These are phyloP conservation scores for Eurotiales sp. DNA, from an alignment of 2,329 filamentous ascomycete species.

Conservation along the genomic window DNA sequence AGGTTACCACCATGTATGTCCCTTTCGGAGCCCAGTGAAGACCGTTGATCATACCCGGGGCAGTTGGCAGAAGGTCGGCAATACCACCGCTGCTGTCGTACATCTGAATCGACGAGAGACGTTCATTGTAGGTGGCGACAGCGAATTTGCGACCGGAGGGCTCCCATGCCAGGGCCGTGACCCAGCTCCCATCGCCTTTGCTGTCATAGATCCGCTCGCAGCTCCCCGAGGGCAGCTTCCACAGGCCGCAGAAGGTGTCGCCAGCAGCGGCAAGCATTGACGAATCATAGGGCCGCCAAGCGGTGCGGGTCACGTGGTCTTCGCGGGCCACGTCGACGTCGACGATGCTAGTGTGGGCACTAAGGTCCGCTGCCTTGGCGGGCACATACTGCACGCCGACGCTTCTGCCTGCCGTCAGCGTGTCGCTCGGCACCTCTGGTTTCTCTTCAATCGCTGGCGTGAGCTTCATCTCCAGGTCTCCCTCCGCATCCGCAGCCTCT, in stretches of 20 bases:
- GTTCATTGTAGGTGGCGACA: conserved; percentile 43
- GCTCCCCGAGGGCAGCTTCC: conserved; percentile 33
- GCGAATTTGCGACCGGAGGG: conserved; percentile 42
- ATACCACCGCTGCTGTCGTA: conserved; percentile 42
- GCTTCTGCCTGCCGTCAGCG: conserved; percentile 43
- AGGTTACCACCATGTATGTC: conserved; percentile 39
- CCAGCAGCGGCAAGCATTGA: conserved; percentile 40
- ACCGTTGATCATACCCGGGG: conserved; percentile 42
- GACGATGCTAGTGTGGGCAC: conserved; percentile 41
- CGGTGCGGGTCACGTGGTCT: conserved; percentile 38
- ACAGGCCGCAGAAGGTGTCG: conserved; percentile 44
- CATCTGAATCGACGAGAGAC: conserved; percentile 42
- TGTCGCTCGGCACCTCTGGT: conserved; percentile 26
- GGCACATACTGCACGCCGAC: conserved; percentile 46
- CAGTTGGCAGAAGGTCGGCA: conserved; percentile 43
- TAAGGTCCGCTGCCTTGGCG: conserved; percentile 47
- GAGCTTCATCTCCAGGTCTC: conserved; percentile 37
- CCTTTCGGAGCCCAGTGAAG: conserved; percentile 40
- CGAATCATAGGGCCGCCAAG: conserved; percentile 45
- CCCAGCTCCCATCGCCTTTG: conserved; percentile 30
- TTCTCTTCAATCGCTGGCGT: conserved; percentile 24
- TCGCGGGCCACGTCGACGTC: conserved; percentile 33
- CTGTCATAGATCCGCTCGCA: conserved; percentile 36
- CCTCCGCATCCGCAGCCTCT: conserved; percentile 39
- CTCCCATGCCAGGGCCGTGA: conserved; percentile 47